phyloP scores from a whole-genome alignment of 2,329 filamentous ascomycete species.

The Xylariaceae sp. region DNA sequence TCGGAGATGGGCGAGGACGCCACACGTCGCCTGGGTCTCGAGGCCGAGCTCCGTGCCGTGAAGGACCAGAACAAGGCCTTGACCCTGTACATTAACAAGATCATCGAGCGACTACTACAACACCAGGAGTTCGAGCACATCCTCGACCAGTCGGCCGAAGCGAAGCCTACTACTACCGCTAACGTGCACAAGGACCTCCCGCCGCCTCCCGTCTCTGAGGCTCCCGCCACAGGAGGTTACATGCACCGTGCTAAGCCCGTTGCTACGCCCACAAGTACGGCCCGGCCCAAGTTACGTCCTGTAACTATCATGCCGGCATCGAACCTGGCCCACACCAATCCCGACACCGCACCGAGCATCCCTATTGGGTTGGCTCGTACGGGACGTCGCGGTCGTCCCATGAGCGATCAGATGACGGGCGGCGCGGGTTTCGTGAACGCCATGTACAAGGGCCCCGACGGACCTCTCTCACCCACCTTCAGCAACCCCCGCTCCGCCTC shows the following conservation, averaged over 20 bases:
- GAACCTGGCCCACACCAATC: constrained; percentile 53
- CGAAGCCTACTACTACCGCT: constrained; percentile 44
- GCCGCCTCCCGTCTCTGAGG: constrained; percentile 55
- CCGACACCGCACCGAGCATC: constrained; percentile 69
- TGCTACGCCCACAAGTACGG: constrained; percentile 36
- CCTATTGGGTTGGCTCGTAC: constrained; percentile 59
- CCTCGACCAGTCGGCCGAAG: constrained; percentile 70
- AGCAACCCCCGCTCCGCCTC: constrained; percentile 56
- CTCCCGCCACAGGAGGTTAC: constrained; percentile 44
- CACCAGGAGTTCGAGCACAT: constrained; percentile 95
- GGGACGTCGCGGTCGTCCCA: constrained; percentile 51
- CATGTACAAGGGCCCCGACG: constrained; percentile 76
- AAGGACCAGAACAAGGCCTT: constrained; percentile 97
- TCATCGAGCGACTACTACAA: constrained; percentile 89
- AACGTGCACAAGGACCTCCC: constrained; percentile 81
- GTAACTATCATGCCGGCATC: constrained; percentile 51
- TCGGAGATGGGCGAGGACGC: constrained; percentile 54
- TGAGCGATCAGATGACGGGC: constrained; percentile 57
- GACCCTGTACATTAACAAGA: constrained; percentile 97
- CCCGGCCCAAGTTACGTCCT: constrained; percentile 47
- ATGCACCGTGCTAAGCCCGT: constrained; percentile 59
- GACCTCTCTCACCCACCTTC: constrained; percentile 55
- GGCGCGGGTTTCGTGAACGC: constrained; percentile 75
- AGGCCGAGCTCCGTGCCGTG: constrained; percentile 70
- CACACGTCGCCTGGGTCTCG: constrained; percentile 67